Percentiles rank a stretch among this genome's conserved stretches.
Conservation (phyloP, 495 filamentous ascomycete genomes). For the Venustampulla echinocandica region DNA sequence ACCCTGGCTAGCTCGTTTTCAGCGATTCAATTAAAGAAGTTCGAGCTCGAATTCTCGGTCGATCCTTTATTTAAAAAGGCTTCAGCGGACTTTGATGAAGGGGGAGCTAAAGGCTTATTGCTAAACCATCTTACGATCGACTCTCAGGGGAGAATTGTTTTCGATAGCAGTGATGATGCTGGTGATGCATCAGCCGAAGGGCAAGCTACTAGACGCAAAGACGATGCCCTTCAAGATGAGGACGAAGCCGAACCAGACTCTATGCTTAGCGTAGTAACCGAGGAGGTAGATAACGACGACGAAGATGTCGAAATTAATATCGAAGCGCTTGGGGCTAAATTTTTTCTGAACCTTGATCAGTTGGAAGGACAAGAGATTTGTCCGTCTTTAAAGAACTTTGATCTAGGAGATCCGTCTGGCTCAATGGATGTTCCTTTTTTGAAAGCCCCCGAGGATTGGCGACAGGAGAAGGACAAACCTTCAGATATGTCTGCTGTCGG, state of each 20-base stretch:
- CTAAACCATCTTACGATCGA: slow-evolving; percentile 95
- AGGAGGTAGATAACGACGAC: slow-evolving; percentile 41
- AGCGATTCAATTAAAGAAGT: slow-evolving; percentile 87
- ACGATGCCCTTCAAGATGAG: slow-evolving; percentile 40
- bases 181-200: slow-evolving; percentile 47
- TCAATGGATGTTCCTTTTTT: slow-evolving; percentile 86
- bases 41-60: slow-evolving; percentile 93
- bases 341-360: slow-evolving; percentile 74
- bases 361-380: slow-evolving; percentile 88
- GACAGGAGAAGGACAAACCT: slow-evolving; percentile 51
- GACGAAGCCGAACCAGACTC: slow-evolving; percentile 34
- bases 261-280: slow-evolving; percentile 25
- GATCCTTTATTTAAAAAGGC: slow-evolving; percentile 98
- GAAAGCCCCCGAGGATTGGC: slow-evolving; percentile 80
- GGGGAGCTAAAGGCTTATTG: slow-evolving; percentile 89
- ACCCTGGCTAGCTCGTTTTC: slow-evolving; percentile 85
- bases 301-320: slow-evolving; percentile 71
- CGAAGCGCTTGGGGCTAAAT: slow-evolving; percentile 57
- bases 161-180: slow-evolving; percentile 92
- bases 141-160: slow-evolving; percentile 82
- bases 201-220: slow-evolving; percentile 31
- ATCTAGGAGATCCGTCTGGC: slow-evolving; percentile 77
- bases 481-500: slow-evolving; percentile 44
- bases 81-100: slow-evolving; percentile 96
- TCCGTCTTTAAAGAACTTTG: slow-evolving; percentile 85